A percentile compares a stretch with the other conserved stretches of the same genome.
phyloP scores from a whole-genome alignment of 2,329 filamentous ascomycete genomes.

The Colletotrichum sublineola region DNA sequence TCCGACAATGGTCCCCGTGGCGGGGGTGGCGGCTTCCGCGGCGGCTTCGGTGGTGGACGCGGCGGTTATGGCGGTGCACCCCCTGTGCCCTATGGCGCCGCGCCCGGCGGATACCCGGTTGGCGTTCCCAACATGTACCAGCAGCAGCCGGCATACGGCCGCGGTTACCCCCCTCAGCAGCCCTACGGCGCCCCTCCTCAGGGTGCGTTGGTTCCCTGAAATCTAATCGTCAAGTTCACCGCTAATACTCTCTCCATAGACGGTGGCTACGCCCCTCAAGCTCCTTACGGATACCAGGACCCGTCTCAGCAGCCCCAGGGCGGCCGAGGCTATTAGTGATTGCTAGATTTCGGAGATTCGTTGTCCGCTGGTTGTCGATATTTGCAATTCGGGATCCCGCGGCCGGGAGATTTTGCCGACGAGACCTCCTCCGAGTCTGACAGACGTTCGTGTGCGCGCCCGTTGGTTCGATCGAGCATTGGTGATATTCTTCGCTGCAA shows the following conservation, averaged over 20 bases:
- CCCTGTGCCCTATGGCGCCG: slow-evolving; percentile 49
- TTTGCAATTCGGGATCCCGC: slow-evolving; percentile 33
- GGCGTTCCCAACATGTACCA: slow-evolving; percentile 54
- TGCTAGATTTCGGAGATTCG: slow-evolving; percentile 42
- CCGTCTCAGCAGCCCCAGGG: slow-evolving; percentile 55
- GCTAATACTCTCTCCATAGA: slow-evolving; percentile 13
- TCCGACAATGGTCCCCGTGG: slow-evolving; percentile 81
- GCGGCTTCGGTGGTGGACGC: slow-evolving; percentile 55
- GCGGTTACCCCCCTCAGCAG: slow-evolving; percentile 58
- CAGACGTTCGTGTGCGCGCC: slow-evolving; percentile 43
- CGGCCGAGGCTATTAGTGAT: slow-evolving; percentile 57
- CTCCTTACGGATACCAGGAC: slow-evolving; percentile 62
- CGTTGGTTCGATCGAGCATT: slow-evolving; percentile 45
- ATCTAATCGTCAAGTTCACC: not conserved
- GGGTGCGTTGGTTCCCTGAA: slow-evolving; percentile 51
- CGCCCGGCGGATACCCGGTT: slow-evolving; percentile 53
- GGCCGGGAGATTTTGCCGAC: slow-evolving; percentile 40
- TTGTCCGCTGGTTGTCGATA: slow-evolving; percentile 40
- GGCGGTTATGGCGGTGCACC: slow-evolving; percentile 51
- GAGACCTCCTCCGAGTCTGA: slow-evolving; percentile 42
- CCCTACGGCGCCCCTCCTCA: slow-evolving; percentile 53
- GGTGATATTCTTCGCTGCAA: slow-evolving; percentile 44
- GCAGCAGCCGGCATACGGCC: slow-evolving; percentile 55
- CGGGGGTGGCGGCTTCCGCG: slow-evolving; percentile 62
- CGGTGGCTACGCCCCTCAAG: slow-evolving; percentile 36